Conservation (phyloP, 352 stramenopile species). For the Phytophthora macrochlamydospora region DNA sequence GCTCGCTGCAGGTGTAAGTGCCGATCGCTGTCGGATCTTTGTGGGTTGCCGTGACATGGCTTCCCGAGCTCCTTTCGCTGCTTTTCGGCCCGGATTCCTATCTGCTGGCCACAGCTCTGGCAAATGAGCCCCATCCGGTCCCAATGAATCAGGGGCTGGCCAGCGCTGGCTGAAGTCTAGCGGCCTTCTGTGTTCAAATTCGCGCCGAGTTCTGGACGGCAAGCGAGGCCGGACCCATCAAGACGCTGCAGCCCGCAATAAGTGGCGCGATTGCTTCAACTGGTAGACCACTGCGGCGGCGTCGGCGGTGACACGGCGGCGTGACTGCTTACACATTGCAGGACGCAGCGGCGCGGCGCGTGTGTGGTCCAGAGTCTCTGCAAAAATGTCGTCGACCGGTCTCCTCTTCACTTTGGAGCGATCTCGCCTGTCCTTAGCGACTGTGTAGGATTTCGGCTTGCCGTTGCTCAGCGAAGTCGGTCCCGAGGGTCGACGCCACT, state of each 20-base stretch:
- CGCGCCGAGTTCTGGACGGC: slow-evolving; percentile 31
- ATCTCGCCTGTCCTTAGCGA: slow-evolving; percentile 24
- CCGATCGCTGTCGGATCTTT: background rate
- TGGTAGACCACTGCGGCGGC: slow-evolving; percentile 2
- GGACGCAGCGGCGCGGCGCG: slow-evolving; percentile 3
- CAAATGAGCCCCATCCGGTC: slow-evolving; percentile 33
- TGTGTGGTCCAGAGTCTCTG: slow-evolving; percentile 28
- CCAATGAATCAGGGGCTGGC: slow-evolving; percentile 30
- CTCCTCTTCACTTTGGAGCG: slow-evolving; percentile 1
- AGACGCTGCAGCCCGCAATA: slow-evolving; percentile 12
- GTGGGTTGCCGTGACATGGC: slow-evolving; percentile 15
- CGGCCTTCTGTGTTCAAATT: slow-evolving; percentile 29
- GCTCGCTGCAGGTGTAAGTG: too few species aligned
- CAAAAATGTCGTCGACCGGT: slow-evolving; percentile 21
- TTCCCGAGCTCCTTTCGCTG: slow-evolving; percentile 3
- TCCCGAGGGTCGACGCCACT: background rate
- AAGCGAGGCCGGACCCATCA: slow-evolving; percentile 15
- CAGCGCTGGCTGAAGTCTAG: slow-evolving; percentile 20
- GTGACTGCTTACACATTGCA: slow-evolving; percentile 11
- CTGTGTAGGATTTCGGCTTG: slow-evolving; percentile 8
- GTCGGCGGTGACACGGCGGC: background rate
- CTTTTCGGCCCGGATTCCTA: slow-evolving; percentile 18
- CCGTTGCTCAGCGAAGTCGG: slow-evolving; percentile 5
- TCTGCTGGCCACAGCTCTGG: slow-evolving; percentile 31
- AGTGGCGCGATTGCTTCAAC: slow-evolving; percentile 16